Evolutionary conservation across 2,329 filamentous ascomycete species (phyloP), one percentile per base, ranked within the genome.

Genomic region (Arachnomyces sp.): DNA sequence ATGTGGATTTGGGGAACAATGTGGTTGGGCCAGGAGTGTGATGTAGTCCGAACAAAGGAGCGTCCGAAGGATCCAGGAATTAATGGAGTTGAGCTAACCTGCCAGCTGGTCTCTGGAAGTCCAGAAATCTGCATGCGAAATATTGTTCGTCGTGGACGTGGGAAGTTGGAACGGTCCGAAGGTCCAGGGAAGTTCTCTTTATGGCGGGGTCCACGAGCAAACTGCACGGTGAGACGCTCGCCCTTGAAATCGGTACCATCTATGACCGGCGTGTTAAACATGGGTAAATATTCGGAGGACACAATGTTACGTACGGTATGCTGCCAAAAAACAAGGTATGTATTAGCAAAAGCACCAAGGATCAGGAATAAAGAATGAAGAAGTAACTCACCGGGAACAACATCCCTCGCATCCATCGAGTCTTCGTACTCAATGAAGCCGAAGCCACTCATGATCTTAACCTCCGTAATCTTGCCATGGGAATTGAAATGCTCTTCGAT

Each of bases 341-440:
- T 5, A 9, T 25, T 25, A 25, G 21, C 21, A 9, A 42, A 38
- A 18, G 36, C 25, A 30, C 40, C 36, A 46, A 44, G 21, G n/a
- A 39, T 44, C 36, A 45, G 36, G 32, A 14, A 39, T 14, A 42
- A 46, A 42, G 35, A 40, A 43, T 39, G 41, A 41, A 32, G 44
- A 38, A 44, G 46, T 48, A 38, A 59, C 82, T 72, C 78, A 95
- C 92, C 90, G 68, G 92, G 92, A 59, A 98, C 92, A 50, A 98
- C 89, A 71, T 98, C 92, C 62, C 90, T 85, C 53, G 92, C 92
- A 71, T 98, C 92, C 84, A 95, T 86, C 44, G 88, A 81, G 71
- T 96, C 92, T 68, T 95, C 93, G 69, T 96, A 98, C 68, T 98
- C 92, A 63, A 98, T 95, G 74, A 98, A 98, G 64, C 92, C 92